phyloP scores from a whole-genome alignment of 1,284 basidiomycete species.

The Boletus semigastroideus region DNA sequence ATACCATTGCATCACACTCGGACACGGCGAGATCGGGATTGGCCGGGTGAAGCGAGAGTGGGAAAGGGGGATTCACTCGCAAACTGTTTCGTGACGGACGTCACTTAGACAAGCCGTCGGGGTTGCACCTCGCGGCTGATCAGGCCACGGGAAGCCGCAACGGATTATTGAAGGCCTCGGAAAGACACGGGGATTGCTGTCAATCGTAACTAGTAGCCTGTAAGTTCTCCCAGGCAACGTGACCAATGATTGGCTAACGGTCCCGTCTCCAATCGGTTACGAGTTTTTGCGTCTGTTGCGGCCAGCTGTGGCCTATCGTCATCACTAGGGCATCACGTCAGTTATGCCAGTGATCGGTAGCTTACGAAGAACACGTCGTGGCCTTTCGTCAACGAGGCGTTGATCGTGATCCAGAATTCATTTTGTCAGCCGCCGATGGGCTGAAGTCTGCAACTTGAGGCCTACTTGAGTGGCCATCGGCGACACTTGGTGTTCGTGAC shows the following conservation, averaged over 20 bases:
- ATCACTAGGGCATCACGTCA: too few species aligned
- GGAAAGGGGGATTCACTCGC: background rate
- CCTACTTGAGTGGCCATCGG: background rate
- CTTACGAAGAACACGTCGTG: too few species aligned
- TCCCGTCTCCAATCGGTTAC: too few species aligned
- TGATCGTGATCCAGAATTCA: too few species aligned
- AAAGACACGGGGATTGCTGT: conserved; percentile 13
- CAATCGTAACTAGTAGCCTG: background rate
- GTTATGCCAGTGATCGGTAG: too few species aligned
- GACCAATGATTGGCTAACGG: too few species aligned
- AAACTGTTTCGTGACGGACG: conserved; percentile 1
- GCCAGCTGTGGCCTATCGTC: too few species aligned
- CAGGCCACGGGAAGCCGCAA: conserved; percentile 1
- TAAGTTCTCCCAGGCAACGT: too few species aligned
- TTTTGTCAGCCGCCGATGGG: too few species aligned
- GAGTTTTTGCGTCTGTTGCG: too few species aligned
- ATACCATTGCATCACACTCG: background rate
- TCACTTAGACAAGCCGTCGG: background rate
- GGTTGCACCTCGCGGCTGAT: too few species aligned
- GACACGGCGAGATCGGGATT: conserved; percentile 1
- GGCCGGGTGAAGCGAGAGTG: background rate
- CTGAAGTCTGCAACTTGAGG: background rate
- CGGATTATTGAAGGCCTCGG: conserved; percentile 3
- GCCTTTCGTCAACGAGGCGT: too few species aligned
- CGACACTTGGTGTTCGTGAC: background rate